These are phyloP conservation scores for Ascochyta koolunga DNA, from an alignment of 2,329 filamentous ascomycete species.

Conservation along the genomic window DNA sequence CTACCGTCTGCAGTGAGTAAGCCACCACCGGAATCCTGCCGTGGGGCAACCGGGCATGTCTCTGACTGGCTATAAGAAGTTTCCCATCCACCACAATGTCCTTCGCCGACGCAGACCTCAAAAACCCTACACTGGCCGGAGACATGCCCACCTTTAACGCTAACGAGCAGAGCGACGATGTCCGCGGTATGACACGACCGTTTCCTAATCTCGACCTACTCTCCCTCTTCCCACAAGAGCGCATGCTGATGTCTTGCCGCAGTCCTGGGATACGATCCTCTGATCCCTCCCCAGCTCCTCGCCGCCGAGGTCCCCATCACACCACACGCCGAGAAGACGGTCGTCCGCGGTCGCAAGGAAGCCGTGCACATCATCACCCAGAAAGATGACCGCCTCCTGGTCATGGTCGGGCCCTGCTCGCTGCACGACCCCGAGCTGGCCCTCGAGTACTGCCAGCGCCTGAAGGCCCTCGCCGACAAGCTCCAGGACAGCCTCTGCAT, in stretches of 20 bases:
- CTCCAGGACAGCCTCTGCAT: conserved; percentile 84
- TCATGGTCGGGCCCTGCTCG: conserved; percentile 94
- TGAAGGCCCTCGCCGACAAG: conserved; percentile 78
- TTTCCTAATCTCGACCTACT: too few relatives aligned
- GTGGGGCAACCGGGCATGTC: neutral
- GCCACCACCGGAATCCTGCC: conserved; percentile 1
- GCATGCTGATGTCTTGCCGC: too few relatives aligned
- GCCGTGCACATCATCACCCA: conserved; percentile 78
- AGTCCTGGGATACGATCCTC: conserved; percentile 93
- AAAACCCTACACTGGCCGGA: conserved; percentile 18
- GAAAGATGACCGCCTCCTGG: conserved; percentile 83
- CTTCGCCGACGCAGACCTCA: conserved; percentile 19
- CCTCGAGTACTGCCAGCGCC: conserved; percentile 82
- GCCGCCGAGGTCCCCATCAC: conserved; percentile 79
- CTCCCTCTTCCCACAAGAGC: too few relatives aligned
- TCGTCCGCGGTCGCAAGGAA: conserved; percentile 72
- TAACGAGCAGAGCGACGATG: conserved; percentile 54
- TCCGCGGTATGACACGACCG: conserved; percentile 60
- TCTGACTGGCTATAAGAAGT: conserved; percentile 25
- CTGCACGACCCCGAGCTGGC: conserved; percentile 92
- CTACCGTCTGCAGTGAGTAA: conserved; percentile 10
- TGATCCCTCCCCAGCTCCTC: conserved; percentile 88
- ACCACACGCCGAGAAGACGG: conserved; percentile 66
- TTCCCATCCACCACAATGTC: conserved; percentile 19
- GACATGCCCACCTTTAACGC: conserved; percentile 39